Evolutionary conservation across 2,329 filamentous ascomycete genomes (phyloP), one percentile per base, ranked within the genome.

Genomic region (Talaromyces albobiverticillius): DNA sequence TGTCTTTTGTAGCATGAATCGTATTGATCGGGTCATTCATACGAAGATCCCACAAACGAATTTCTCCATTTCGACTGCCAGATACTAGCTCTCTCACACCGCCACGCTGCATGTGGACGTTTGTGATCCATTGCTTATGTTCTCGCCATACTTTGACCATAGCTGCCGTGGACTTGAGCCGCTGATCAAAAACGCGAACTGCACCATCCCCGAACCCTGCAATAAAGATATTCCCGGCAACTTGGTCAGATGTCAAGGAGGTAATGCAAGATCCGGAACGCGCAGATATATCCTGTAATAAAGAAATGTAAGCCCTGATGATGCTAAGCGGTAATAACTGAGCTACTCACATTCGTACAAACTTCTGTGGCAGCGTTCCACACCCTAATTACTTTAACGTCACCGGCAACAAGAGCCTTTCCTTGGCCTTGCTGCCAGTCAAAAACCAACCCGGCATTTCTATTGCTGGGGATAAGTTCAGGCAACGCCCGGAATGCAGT

Each of bases 361-460:
- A 94, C 87, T 77, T 99, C 94, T 41, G 90, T 89, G 7, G 90
- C 90, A 14, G 93, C 93, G 67, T 95, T 94, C 94, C 94, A 99
- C 31, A 97, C 90, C 32, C 92, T 84, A 62, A 99, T 96, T 31
- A 96, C 89, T 55, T 94, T 89, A 51, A 96, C 90, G 68, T 99
- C 94, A 42, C 94, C 94, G 10, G 94, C 94, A 29, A 97, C 94
- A n/a, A 99, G 81, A 7, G 95, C 87, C 57, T 90, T 89, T 7
- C 94, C 94, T 62, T 90, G 90, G n/a, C 95, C 92, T 74, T 99
- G 94, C 70, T 97, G 93, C 94, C 94, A 99, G 70, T 99, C 93
- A 68, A 97, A 95, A 23, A 97, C 93, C 73, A 99, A 87, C 20
- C 94, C 94, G 1, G 92, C 92, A 69, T 96, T 95, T 65, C 92